A percentile compares a stretch with the other conserved stretches of the same genome.
phyloP scores from a whole-genome alignment of 169 alveolate genomes.

The Plasmodium chabaudi region DNA sequence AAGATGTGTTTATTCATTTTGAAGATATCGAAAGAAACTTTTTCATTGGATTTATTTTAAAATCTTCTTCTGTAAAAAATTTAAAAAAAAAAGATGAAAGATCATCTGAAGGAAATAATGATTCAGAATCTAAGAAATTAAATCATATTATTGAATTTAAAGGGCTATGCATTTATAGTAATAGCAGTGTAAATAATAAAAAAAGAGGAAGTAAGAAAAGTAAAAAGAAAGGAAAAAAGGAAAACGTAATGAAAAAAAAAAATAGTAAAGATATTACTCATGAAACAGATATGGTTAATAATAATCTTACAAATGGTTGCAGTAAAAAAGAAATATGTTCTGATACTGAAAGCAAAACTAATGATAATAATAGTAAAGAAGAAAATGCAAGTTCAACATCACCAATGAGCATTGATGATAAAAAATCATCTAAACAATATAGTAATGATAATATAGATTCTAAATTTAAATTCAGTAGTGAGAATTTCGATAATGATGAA shows the following conservation, averaged over 20 bases:
- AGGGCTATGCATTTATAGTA: slow-evolving; percentile 74
- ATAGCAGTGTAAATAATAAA: slow-evolving; percentile 39
- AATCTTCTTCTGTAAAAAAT: slow-evolving; percentile 82
- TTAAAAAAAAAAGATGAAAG: slow-evolving; percentile 32
- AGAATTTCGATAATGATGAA: slow-evolving; percentile 4
- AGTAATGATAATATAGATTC: background rate
- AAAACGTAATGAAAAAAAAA: background rate
- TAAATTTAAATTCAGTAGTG: slow-evolving; percentile 29
- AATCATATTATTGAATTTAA: slow-evolving; percentile 75
- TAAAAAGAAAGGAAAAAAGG: background rate
- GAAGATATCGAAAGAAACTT: slow-evolving; percentile 80
- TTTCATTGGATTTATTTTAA: slow-evolving; percentile 82
- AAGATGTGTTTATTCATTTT: slow-evolving; percentile 87
- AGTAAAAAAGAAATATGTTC: background rate
- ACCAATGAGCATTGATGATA: background rate
- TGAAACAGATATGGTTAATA: background rate
- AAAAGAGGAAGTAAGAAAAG: slow-evolving; percentile 14
- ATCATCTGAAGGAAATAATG: slow-evolving; percentile 28
- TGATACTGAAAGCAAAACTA: background rate
- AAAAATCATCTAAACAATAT: background rate
- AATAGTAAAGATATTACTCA: background rate
- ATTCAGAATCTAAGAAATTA: slow-evolving; percentile 38
- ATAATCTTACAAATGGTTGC: slow-evolving; percentile 10
- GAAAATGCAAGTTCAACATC: background rate
- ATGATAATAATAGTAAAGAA: background rate